Percentiles rank a stretch among this genome's conserved stretches.
Conservation (phyloP, 139 green algal species). For the Trebouxia sp. region DNA sequence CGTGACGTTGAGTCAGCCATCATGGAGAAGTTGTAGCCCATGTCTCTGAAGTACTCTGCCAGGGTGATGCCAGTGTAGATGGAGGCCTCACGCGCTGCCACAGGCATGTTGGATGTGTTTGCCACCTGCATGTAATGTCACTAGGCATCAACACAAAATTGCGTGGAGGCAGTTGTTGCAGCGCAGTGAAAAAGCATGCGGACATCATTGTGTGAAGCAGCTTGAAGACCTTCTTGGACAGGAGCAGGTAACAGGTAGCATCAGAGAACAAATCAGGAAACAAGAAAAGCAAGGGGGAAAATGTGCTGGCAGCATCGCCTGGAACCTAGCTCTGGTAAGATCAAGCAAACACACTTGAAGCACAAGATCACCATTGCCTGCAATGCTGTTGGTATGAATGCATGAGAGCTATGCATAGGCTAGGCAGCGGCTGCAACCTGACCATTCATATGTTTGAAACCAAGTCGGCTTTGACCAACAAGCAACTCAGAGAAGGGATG, state of each 20-base stretch:
- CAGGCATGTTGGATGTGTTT: slow-evolving; percentile 99
- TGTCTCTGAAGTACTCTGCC: slow-evolving; percentile 99
- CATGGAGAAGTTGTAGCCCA: slow-evolving; percentile 97
- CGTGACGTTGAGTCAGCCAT: slow-evolving; percentile 98
- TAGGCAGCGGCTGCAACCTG: no score
- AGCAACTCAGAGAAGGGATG: not conserved
- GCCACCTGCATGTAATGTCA: slow-evolving; percentile 68
- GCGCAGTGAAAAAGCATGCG: not conserved
- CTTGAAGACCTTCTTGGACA: not conserved
- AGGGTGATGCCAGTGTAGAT: slow-evolving; percentile 99
- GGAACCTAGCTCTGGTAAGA: no score
- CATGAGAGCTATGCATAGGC: no score
- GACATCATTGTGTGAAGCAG: no score
- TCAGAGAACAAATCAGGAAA: no score
- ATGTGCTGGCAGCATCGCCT: no score
- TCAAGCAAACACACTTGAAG: no score
- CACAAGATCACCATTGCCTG: no score
- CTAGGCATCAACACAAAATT: not conserved
- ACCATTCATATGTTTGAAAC: no score
- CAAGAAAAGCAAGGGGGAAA: no score
- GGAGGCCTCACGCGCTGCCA: slow-evolving; percentile 97
- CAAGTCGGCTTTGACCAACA: not conserved
- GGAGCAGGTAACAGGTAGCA: no score
- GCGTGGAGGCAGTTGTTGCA: not conserved
- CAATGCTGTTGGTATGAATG: no score